Conservation (phyloP, 2,329 filamentous ascomycete genomes). For the Fusarium lyarnte region DNA sequence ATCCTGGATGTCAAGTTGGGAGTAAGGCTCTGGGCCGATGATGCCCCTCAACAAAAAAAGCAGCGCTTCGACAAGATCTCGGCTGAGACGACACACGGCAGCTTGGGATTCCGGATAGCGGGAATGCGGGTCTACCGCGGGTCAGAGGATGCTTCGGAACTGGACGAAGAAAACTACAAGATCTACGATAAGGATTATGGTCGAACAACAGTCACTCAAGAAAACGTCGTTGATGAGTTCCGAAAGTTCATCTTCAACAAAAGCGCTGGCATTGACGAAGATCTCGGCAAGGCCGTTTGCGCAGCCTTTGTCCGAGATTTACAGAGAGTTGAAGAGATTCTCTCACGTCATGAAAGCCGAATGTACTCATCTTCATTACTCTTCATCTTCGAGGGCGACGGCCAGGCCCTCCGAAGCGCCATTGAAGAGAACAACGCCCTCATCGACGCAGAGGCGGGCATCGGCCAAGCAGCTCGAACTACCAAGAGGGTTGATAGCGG, state of each 20-base stretch:
- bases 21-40: conserved; percentile 83
- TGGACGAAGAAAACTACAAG: conserved; percentile 64
- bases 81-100: conserved; percentile 66
- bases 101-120: conserved; percentile 70
- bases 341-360: conserved; percentile 66
- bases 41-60: conserved; percentile 68
- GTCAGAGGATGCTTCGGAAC: conserved; percentile 59
- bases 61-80: conserved; percentile 68
- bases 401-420: conserved; percentile 60
- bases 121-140: conserved; percentile 73
- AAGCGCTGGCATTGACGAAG: conserved; percentile 66
- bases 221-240: conserved; percentile 65
- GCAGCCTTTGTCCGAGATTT: conserved; percentile 64
- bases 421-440: conserved; percentile 64
- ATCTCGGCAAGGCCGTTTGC: conserved; percentile 65
- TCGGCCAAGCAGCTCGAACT: conserved; percentile 45
- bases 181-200: conserved; percentile 73
- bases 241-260: conserved; percentile 67
- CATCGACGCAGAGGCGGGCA: conserved; percentile 62
- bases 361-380: conserved; percentile 73
- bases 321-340: conserved; percentile 60
- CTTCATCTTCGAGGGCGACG: conserved; percentile 73
- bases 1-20: conserved; percentile 95
- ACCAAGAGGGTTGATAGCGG: conserved; percentile 64
- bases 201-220: conserved; percentile 59